phyloP scores from a whole-genome alignment of 371 early-diverging fungal species.

The Mortierella sp. region DNA sequence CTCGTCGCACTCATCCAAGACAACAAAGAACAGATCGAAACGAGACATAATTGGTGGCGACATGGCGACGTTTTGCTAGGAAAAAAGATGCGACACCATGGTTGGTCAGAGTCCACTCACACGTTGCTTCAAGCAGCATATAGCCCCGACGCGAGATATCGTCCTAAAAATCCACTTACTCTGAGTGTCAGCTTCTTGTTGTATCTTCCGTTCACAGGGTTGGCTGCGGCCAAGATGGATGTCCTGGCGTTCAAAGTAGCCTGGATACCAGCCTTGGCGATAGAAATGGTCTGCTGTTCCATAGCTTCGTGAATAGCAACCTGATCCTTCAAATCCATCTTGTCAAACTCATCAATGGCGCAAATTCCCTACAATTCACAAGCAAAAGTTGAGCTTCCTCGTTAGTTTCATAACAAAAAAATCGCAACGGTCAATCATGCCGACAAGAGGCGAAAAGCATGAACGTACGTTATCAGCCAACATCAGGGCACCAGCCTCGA shows the following conservation, averaged over 20 bases:
- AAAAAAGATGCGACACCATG: conserved; percentile 27
- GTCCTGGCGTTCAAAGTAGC: conserved; percentile 99
- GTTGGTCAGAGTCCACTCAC: background rate
- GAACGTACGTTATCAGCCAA: conserved; percentile 95
- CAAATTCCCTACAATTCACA: conserved; percentile 88
- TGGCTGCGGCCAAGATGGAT: conserved; percentile 99
- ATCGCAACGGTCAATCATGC: background rate
- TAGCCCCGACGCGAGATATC: too few relatives aligned
- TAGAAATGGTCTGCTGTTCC: conserved; percentile 99
- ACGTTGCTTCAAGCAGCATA: background rate
- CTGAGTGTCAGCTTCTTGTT: conserved; percentile 93
- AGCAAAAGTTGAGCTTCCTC: background rate
- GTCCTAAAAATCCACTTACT: conserved; percentile 57
- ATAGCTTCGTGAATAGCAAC: conserved; percentile 99
- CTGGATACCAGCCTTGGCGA: conserved; percentile 99
- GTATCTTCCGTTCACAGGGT: conserved; percentile 98
- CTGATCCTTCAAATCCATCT: conserved; percentile 99
- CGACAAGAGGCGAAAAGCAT: too few relatives aligned
- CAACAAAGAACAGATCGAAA: conserved; percentile 99
- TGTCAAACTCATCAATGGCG: conserved; percentile 99
- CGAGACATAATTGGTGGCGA: conserved; percentile 99
- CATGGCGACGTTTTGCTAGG: conserved; percentile 97
- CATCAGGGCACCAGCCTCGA: conserved; percentile 99
- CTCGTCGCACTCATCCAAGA: conserved; percentile 96
- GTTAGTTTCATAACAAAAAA: background rate